Evolutionary conservation across 2,329 filamentous ascomycete genomes (phyloP).

Genomic region (Lachnellula hyalina): DNA sequence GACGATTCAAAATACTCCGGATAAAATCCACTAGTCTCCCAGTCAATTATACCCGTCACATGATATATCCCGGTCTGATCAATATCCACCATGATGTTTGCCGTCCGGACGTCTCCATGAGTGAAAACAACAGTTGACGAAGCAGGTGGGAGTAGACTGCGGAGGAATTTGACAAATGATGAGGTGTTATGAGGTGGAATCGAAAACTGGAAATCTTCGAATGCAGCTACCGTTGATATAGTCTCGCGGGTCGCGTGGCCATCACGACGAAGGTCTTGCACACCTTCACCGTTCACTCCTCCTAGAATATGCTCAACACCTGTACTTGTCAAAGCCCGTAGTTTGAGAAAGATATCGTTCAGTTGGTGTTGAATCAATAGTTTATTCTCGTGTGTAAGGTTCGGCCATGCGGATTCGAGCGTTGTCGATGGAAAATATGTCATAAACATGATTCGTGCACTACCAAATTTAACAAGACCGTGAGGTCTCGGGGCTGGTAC

Average conservation of each 20-base stretch:
- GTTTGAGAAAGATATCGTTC: conserved; percentile 7
- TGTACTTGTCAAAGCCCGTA: conserved; percentile 4
- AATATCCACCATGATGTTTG: conserved; percentile 12
- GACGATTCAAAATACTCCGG: too few relatives aligned
- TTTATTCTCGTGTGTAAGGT: conserved; percentile 10
- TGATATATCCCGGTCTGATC: neutral
- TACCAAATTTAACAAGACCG: conserved; percentile 10
- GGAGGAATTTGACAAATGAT: conserved; percentile 2
- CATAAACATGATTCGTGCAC: conserved; percentile 8
- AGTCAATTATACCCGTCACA: too few relatives aligned
- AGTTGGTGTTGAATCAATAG: conserved; percentile 5
- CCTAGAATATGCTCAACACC: neutral
- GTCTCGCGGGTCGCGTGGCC: neutral
- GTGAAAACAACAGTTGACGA: conserved; percentile 4
- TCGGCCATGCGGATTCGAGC: conserved; percentile 7
- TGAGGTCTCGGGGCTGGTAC: conserved; percentile 12
- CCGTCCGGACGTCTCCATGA: conserved; percentile 8
- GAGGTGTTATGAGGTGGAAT: too few relatives aligned
- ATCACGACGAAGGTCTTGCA: conserved; percentile 5
- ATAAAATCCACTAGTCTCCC: too few relatives aligned
- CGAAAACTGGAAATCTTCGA: too few relatives aligned
- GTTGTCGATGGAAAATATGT: conserved; percentile 10
- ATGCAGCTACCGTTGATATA: too few relatives aligned
- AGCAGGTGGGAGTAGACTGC: conserved; percentile 5
- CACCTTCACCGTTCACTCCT: conserved; percentile 9